These are phyloP conservation scores for Cucumis cinereus DNA, from an alignment of 306 rosid species.

Conservation along the genomic window DNA sequence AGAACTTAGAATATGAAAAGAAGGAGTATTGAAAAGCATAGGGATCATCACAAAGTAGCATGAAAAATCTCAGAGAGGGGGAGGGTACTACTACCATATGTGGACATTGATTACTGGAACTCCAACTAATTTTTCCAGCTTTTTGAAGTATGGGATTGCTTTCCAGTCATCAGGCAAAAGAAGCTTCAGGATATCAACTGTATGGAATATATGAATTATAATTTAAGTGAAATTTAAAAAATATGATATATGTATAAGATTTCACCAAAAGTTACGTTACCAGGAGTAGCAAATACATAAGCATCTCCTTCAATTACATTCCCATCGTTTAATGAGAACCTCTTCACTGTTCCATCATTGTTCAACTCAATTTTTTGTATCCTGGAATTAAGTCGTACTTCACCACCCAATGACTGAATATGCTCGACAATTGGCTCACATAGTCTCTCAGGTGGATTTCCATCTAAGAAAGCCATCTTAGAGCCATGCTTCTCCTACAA, in stretches of 20 bases:
- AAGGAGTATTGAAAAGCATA: neutral
- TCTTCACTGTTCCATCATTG: constrained; percentile 76
- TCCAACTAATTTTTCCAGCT: constrained; percentile 80
- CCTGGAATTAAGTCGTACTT: constrained; percentile 74
- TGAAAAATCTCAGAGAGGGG: neutral
- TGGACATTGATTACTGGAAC: constrained; percentile 95
- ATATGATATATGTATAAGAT: neutral
- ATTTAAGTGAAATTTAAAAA: constrained; percentile 12
- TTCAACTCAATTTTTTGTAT: constrained; percentile 71
- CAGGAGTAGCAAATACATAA: constrained; percentile 84
- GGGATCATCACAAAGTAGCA: neutral
- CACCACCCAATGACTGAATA: constrained; percentile 78
- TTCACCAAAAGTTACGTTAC: constrained; percentile 18
- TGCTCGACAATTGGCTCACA: constrained; percentile 86
- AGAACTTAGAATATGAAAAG: neutral
- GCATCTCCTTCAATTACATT: constrained; percentile 74
- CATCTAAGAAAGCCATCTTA: constrained; percentile 98
- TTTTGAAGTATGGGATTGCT: constrained; percentile 83
- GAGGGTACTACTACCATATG: constrained; percentile 51
- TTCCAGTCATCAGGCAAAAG: constrained; percentile 80
- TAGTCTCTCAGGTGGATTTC: constrained; percentile 93
- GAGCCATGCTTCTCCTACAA: constrained; percentile 93
- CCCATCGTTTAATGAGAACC: constrained; percentile 52
- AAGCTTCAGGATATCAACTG: constrained; percentile 91
- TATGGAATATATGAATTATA: constrained; percentile 7